Conservation (phyloP, 805 yeast species). For the Maudiozyma serrabonitensis region DNA sequence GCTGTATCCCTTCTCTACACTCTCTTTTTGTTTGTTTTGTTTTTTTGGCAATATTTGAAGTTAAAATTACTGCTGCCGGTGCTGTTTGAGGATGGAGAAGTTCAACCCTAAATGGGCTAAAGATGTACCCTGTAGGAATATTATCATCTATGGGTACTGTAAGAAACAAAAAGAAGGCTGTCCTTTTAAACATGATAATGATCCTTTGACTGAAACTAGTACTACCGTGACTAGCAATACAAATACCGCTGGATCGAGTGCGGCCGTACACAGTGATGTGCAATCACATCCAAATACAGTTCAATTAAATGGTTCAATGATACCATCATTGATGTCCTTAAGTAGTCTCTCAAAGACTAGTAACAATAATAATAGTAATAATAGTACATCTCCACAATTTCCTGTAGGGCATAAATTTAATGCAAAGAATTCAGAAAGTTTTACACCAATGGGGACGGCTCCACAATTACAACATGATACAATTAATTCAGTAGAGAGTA, state of each 20-base stretch:
- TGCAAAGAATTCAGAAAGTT: slow-evolving; percentile 44
- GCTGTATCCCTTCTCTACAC: no score
- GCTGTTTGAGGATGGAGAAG: slow-evolving; percentile 18
- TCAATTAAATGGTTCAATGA: not conserved
- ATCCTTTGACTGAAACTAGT: slow-evolving; percentile 9
- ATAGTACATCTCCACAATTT: not conserved
- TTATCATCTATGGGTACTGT: slow-evolving; percentile 79
- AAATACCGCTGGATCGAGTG: not conserved
- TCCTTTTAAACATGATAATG: slow-evolving; percentile 59
- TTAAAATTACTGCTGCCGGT: no score
- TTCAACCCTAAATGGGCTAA: slow-evolving; percentile 44
- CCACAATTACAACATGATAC: not conserved
- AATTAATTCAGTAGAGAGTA: not conserved
- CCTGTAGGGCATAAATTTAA: slow-evolving; percentile 34
- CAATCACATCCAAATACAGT: not conserved
- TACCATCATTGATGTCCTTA: not conserved
- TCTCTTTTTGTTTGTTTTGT: no score
- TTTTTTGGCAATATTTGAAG: no score
- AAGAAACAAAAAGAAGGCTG: slow-evolving; percentile 84
- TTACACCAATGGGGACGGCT: slow-evolving; percentile 34
- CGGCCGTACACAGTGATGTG: not conserved
- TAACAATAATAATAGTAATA: not conserved
- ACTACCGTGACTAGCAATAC: not conserved
- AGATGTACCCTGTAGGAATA: slow-evolving; percentile 74
- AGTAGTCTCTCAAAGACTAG: not conserved